phyloP scores from a whole-genome alignment of 192 early-diverging fungal species.

The Entomortierella chlamydospora region DNA sequence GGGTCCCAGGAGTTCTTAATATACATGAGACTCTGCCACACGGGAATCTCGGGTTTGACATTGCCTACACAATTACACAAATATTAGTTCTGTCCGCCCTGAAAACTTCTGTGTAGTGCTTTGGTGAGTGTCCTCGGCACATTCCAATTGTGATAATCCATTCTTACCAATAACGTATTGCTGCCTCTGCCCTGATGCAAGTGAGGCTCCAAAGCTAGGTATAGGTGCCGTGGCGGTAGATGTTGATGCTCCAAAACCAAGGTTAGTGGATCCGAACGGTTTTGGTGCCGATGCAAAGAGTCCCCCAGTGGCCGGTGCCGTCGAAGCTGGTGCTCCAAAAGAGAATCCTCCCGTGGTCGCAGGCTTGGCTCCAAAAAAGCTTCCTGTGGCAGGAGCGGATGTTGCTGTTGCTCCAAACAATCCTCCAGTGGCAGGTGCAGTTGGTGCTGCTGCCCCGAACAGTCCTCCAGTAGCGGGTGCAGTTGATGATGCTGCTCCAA shows the following conservation, averaged over 20 bases:
- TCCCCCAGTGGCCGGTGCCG: conserved; percentile 24
- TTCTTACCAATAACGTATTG: conserved; percentile 48
- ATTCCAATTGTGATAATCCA: too few relatives aligned
- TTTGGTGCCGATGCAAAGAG: conserved; percentile 43
- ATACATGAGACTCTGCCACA: conserved; percentile 72
- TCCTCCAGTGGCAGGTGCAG: conserved; percentile 35
- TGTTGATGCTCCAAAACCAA: conserved; percentile 41
- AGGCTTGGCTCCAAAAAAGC: conserved; percentile 24
- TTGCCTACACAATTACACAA: conserved; percentile 23
- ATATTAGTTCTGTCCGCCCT: too few relatives aligned
- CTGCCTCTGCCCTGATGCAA: conserved; percentile 59
- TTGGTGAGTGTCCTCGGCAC: too few relatives aligned
- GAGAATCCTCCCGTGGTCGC: conserved; percentile 28
- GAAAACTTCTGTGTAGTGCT: too few relatives aligned
- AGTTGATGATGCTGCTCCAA: conserved; percentile 22
- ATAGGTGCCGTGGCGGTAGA: conserved; percentile 33
- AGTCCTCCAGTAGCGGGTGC: conserved; percentile 20
- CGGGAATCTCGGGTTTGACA: conserved; percentile 47
- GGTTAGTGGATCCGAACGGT: conserved; percentile 20
- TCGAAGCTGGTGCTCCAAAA: conserved; percentile 28
- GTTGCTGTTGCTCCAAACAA: conserved; percentile 35
- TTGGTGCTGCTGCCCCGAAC: conserved; percentile 11
- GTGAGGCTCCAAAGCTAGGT: conserved; percentile 34
- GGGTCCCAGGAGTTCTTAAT: conserved; percentile 86
- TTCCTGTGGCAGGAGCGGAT: conserved; percentile 40